Evolutionary conservation across 2,329 filamentous ascomycete species (phyloP), one percentile per base, ranked within the genome.

Genomic region (Stemphylium beticola): DNA sequence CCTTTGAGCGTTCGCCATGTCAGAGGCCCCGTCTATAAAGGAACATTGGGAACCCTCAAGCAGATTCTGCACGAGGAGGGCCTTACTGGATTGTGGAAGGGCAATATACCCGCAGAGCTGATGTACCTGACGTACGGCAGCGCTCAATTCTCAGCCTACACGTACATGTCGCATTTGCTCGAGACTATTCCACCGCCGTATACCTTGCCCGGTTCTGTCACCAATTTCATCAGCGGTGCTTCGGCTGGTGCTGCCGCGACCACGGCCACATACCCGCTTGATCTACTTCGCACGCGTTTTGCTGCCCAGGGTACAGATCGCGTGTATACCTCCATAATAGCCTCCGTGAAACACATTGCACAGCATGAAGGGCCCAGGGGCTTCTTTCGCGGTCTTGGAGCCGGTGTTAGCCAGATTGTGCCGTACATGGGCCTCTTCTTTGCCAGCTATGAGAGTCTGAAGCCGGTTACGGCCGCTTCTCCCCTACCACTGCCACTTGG

Each of bases 361-460:
- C 81, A 81, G 4, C 83, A 90, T 57, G 95, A 99, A 78, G 95
- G 95, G 0, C 65, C 78, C 0, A 75, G 75, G 4, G 95, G 95
- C 0, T 98, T 96, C 78, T 99, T 96, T 76, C 90, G 92, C 43
- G 95, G 95, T 3, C 80, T 96, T 31, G 84, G 84, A 1, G 93
- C 93, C 1, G 92, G 89, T 0, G 80, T 98, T 18, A 88, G 83
- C 22, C 93, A 97, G 78, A 95, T 98, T 43, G 86, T 96, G 9
- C 95, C 95, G 2, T 96, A 93, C 74, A 99, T 99, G 95, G 95
- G 95, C 12, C 82, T 96, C 2, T 98, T 99, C 79, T 99, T 99
- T 77, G 85, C 90, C 31, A 84, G 87, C 36, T 99, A 98, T 78
- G 95, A 99, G 76, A 81, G 83, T 9, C 78, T 96, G 45, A 81